phyloP scores from a whole-genome alignment of 805 yeast species.

The Yarrowia yakushimensis region DNA sequence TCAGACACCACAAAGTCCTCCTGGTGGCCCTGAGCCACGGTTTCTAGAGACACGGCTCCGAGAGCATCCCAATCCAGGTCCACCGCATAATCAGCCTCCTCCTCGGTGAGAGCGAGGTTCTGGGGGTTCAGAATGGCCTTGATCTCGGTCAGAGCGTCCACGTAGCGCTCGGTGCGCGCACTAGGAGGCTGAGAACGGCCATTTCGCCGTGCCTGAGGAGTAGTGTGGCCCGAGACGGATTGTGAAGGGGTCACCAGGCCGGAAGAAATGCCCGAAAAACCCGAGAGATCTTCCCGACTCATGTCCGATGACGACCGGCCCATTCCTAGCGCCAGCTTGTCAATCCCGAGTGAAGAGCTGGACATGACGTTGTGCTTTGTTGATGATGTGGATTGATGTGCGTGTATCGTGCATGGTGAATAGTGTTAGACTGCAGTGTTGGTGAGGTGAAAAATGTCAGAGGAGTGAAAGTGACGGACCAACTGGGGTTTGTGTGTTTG shows the following conservation, averaged over 20 bases:
- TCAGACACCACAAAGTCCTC: background rate
- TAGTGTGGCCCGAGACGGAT: constrained; percentile 5
- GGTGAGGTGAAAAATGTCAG: too few species aligned
- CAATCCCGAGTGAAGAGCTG: background rate
- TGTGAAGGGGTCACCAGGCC: background rate
- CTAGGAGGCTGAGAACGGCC: constrained; percentile 4
- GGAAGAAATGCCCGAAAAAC: background rate
- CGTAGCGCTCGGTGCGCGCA: background rate
- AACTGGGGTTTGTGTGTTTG: too few species aligned
- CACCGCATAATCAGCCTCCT: background rate
- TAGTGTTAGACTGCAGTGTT: too few species aligned
- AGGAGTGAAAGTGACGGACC: too few species aligned
- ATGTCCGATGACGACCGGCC: constrained; percentile 16
- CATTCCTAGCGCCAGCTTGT: background rate
- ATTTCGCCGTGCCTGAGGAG: constrained; percentile 10
- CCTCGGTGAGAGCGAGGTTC: background rate
- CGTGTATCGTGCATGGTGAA: background rate
- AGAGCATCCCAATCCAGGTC: constrained; percentile 14
- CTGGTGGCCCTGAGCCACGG: background rate
- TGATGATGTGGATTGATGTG: background rate
- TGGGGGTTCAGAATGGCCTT: constrained; percentile 21
- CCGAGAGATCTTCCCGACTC: constrained; percentile 6
- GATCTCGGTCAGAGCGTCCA: constrained; percentile 9
- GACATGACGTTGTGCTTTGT: background rate
- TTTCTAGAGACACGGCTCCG: background rate